Evolutionary conservation across 176 grass and related monocot genomes (phyloP).

Genomic region (Aegilops speltoides): DNA sequence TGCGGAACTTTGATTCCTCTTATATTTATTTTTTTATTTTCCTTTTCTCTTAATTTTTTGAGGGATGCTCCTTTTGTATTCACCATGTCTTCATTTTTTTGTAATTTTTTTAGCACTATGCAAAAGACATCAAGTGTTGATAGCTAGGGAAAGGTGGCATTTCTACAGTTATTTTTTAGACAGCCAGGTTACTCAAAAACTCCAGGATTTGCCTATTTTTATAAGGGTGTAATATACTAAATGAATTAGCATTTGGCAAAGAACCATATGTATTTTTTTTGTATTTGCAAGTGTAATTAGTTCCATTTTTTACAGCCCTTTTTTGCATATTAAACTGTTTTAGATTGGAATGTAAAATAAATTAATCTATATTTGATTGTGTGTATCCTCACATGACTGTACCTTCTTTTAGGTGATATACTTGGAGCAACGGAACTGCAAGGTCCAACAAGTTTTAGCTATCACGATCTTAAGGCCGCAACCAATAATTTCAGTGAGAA

Average conservation of each 20-base stretch:
- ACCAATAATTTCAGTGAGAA: constrained; percentile 65
- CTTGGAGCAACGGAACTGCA: constrained; percentile 62
- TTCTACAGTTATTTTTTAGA: not conserved
- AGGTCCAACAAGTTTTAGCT: constrained; percentile 52
- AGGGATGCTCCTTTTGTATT: no score
- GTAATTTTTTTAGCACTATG: not conserved
- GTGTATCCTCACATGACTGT: not conserved
- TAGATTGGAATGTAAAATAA: not conserved
- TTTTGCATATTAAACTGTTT: not conserved
- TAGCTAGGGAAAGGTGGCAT: not conserved
- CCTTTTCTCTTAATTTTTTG: no score
- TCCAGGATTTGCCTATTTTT: not conserved
- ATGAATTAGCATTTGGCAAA: not conserved
- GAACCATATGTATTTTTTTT: constrained; percentile 9
- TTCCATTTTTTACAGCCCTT: not conserved
- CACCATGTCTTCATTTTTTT: not conserved
- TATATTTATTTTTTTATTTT: not conserved
- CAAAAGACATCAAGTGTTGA: no score
- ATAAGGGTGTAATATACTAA: not conserved
- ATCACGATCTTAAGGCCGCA: constrained; percentile 62
- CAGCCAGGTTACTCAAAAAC: not conserved
- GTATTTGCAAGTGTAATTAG: not conserved
- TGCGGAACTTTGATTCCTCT: not conserved
- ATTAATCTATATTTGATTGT: not conserved
- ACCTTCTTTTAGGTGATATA: constrained; percentile 48